A percentile compares a stretch with the other conserved stretches of the same genome.
phyloP scores from a whole-genome alignment of 2,329 filamentous ascomycete genomes.

The Phaeosphaeria sp. region DNA sequence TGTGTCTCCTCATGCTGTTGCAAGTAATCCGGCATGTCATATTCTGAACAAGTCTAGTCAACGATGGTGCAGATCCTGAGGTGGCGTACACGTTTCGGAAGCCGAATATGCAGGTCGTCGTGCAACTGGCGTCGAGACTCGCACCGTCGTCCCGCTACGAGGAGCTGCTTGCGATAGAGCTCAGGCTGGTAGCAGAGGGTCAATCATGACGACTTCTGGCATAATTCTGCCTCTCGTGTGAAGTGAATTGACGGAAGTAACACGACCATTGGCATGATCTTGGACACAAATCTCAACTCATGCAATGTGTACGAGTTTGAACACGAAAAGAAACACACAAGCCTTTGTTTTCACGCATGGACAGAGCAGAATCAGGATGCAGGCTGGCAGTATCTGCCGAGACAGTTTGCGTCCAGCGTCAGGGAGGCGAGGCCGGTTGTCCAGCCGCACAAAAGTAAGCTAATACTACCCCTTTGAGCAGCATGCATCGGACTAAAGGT shows the following conservation, averaged over 20 bases:
- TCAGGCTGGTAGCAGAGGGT: not conserved
- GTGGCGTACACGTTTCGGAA: not conserved
- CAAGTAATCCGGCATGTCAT: not conserved
- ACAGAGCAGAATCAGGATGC: not conserved
- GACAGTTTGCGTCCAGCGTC: not conserved
- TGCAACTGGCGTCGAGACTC: not conserved
- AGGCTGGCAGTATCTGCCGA: not conserved
- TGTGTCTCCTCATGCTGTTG: not conserved
- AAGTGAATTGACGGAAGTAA: not conserved
- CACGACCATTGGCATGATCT: not conserved
- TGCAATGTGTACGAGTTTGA: not conserved
- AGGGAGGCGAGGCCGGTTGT: not conserved
- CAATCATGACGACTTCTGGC: not conserved
- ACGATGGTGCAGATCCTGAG: not conserved
- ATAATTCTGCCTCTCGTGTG: not conserved
- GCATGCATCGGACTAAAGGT: constrained; percentile 29
- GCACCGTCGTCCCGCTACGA: not conserved
- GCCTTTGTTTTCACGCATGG: not conserved
- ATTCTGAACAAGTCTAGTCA: not conserved
- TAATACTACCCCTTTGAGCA: constrained; percentile 31
- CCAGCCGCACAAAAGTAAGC: constrained; percentile 11
- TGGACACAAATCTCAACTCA: not conserved
- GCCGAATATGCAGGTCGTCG: not conserved
- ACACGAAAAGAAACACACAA: not conserved
- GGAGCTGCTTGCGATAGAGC: not conserved